Evolutionary conservation across 176 grass and related monocot species (phyloP).

Genomic region (Oryza brachyantha): DNA sequence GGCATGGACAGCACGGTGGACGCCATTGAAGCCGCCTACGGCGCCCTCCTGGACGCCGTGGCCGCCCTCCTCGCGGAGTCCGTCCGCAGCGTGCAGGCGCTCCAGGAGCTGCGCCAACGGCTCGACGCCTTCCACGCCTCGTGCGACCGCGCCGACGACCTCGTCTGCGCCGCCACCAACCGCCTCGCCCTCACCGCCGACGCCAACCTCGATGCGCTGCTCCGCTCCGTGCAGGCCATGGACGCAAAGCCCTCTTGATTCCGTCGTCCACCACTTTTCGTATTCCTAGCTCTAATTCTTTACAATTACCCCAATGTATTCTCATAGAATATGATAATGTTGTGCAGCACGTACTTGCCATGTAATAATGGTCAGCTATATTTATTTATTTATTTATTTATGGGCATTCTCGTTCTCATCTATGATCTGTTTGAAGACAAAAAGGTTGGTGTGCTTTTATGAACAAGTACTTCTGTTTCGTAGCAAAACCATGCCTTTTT

Average conservation of each 20-base stretch:
- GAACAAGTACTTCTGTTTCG: background rate
- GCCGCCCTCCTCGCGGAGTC: background rate
- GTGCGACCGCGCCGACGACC: slow-evolving; percentile 25
- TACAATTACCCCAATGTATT: no score
- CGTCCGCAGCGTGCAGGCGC: background rate
- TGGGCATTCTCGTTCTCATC: no score
- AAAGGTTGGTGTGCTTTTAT: background rate
- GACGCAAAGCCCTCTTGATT: no score
- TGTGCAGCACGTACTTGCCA: no score
- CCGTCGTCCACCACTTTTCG: no score
- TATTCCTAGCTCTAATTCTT: no score
- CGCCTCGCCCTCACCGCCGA: background rate
- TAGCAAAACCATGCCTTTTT: no score
- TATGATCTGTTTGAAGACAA: background rate
- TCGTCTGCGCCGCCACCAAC: background rate
- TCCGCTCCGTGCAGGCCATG: background rate
- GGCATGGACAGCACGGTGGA: slow-evolving; percentile 22
- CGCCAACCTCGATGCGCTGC: background rate
- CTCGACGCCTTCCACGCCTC: background rate
- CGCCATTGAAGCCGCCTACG: slow-evolving; percentile 15
- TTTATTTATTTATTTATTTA: no score
- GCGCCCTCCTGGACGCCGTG: background rate
- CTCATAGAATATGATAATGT: no score
- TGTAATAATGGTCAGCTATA: no score
- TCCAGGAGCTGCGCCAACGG: background rate